A percentile compares a stretch with the other conserved stretches of the same genome.
Conservation (phyloP, 495 filamentous ascomycete genomes). For the Aspergillus hancockii region DNA sequence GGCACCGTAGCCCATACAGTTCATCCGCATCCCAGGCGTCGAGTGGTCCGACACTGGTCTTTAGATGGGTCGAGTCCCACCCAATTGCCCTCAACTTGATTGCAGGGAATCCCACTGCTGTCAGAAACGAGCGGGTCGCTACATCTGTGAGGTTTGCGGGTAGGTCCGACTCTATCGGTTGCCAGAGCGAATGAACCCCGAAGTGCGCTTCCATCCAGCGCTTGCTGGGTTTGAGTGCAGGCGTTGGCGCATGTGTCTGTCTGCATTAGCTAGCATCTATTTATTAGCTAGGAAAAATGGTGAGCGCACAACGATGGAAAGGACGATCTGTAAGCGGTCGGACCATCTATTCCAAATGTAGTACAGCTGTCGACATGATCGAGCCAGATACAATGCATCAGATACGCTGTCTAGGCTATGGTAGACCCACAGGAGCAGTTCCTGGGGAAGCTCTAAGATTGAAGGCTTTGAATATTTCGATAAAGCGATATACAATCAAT, state of each 20-base stretch:
- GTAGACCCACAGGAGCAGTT: background rate
- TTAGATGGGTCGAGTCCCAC: background rate
- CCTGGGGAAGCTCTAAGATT: background rate
- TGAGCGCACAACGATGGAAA: background rate
- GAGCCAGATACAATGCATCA: background rate
- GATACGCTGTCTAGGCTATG: background rate
- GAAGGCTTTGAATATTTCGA: too few relatives aligned
- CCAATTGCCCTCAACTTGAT: background rate
- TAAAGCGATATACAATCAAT: too few relatives aligned
- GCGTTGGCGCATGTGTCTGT: background rate
- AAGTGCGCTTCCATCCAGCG: background rate
- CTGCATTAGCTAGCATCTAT: background rate
- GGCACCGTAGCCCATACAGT: background rate
- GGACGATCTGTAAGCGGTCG: background rate
- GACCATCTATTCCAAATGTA: background rate
- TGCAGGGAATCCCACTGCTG: background rate
- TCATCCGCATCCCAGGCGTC: background rate
- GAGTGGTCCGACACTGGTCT: background rate
- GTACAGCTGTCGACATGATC: background rate
- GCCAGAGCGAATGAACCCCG: background rate
- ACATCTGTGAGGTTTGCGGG: background rate
- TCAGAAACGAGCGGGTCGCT: background rate
- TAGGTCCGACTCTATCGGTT: background rate
- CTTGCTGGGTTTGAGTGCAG: background rate
- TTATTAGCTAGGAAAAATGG: background rate